phyloP scores from a whole-genome alignment of 108 stramenopile genomes.

The Skeletonema costatum region DNA sequence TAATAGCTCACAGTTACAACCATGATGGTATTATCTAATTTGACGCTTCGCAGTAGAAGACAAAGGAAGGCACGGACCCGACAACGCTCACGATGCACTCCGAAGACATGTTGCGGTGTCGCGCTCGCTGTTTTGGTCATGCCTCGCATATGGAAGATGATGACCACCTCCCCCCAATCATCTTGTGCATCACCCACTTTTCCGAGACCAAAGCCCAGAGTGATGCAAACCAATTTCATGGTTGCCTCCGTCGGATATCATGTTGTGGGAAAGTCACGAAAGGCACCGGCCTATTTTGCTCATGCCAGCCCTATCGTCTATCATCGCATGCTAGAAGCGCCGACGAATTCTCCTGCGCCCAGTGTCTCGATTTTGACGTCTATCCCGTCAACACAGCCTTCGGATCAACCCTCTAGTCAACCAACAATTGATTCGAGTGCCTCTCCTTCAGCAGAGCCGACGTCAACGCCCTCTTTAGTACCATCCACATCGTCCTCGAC shows the following conservation, averaged over 20 bases:
- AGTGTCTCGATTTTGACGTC: neutral
- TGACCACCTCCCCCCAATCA: neutral
- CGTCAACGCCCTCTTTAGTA: neutral
- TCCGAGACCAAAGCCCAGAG: neutral
- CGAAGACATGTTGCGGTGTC: neutral
- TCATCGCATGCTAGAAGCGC: neutral
- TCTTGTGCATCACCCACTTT: neutral
- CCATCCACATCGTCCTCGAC: constrained; percentile 1
- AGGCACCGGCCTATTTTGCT: neutral
- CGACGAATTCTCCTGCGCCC: neutral
- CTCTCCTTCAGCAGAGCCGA: neutral
- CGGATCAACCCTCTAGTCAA: neutral
- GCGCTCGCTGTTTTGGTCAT: neutral
- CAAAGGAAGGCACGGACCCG: neutral
- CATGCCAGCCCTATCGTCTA: neutral
- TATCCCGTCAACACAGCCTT: neutral
- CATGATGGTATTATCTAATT: too few species aligned
- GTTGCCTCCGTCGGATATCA: neutral
- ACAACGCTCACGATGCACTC: neutral
- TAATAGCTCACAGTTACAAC: too few species aligned
- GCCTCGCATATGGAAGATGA: neutral
- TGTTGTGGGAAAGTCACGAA: neutral
- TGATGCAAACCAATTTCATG: neutral
- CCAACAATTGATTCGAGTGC: neutral
- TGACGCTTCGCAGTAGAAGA: neutral